Conservation (phyloP, 768 basidiomycete genomes). For the Pulveroboletus sp. region DNA sequence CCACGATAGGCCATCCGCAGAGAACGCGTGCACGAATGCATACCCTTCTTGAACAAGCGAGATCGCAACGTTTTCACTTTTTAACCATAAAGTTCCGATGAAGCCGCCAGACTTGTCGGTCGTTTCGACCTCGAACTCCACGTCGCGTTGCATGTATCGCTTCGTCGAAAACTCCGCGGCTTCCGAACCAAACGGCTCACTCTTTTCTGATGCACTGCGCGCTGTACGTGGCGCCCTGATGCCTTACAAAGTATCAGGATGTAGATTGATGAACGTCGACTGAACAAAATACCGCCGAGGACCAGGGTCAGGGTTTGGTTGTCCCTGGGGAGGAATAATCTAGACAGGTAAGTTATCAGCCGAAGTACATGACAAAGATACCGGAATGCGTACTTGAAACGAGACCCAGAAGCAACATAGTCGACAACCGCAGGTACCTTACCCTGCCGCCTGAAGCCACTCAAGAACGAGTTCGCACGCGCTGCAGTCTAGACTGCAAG, state of each 20-base stretch:
- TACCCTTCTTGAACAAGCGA: conserved; percentile 83
- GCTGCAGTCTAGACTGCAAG: conserved; percentile 46
- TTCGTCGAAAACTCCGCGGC: conserved; percentile 74
- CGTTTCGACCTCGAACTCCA: conserved; percentile 87
- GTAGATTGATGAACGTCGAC: background rate
- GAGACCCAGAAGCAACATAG: conserved; percentile 89
- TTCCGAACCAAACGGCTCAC: conserved; percentile 85
- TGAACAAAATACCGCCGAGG: conserved; percentile 57
- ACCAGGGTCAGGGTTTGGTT: conserved; percentile 93
- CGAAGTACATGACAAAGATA: no score
- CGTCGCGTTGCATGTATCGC: conserved; percentile 90
- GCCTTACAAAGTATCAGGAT: conserved; percentile 41
- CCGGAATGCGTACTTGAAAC: conserved; percentile 74
- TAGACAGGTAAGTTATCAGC: conserved; percentile 26
- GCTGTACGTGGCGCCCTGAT: conserved; percentile 89
- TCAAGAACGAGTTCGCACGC: conserved; percentile 84
- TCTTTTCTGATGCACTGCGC: conserved; percentile 74
- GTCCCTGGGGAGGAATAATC: conserved; percentile 83
- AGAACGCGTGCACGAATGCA: conserved; percentile 83
- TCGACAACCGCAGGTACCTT: conserved; percentile 84
- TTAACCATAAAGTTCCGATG: conserved; percentile 83
- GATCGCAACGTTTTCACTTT: conserved; percentile 82
- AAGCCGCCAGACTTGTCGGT: conserved; percentile 96
- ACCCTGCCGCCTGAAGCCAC: conserved; percentile 87
- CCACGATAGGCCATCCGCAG: conserved; percentile 80